Evolutionary conservation across 306 rosid genomes (phyloP), one percentile per base, ranked within the genome.

Genomic region (Comarum palustre): DNA sequence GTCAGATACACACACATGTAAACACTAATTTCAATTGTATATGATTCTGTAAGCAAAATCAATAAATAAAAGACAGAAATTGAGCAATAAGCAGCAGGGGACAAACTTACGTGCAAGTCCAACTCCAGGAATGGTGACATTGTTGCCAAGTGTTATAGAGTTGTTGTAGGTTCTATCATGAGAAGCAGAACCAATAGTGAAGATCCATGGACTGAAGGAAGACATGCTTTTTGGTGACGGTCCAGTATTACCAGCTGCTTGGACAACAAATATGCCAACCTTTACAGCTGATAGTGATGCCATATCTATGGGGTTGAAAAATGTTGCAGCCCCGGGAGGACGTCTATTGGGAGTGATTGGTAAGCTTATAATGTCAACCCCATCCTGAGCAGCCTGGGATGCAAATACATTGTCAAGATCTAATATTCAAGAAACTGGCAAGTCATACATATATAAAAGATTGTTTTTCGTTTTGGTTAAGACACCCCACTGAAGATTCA

Each of bases 221-320:
- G 88, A 88, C 90, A 91, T 84, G 84, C 99, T 95, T 78, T 76
- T 91, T 4, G 97, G 99, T 22, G 99, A 85, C 2, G 99, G 99
- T 72, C 99, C 99, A 19, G 96, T 95, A 76, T 95, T 95, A 25
- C 99, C 99, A 5, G 99, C 96, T 27, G 97, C 99, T 90, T 95
- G 99, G 77, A 95, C 99, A 7, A 90, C 96, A 73, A 95, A 95
- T 69, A 95, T 90, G 65, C 99, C 97, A 39, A 84, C 86, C 90
- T 88, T 95, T 48, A 90, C 93, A 42, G 99, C 97, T 32, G 99
- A 88, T 20, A 95, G 87, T 76, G 92, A 77, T 9, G 99, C 96
- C 99, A 91, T 95, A 85, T 95, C 99, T 74, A 95, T 88, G 14
- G 99, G 99, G 85, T 95, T 95, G 57, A 95, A 90, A 86, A 91